Percentiles rank a stretch among this genome's conserved stretches.
Evolutionary conservation across 2,329 filamentous ascomycete genomes (phyloP).

Genomic region (Neobulgaria alba): DNA sequence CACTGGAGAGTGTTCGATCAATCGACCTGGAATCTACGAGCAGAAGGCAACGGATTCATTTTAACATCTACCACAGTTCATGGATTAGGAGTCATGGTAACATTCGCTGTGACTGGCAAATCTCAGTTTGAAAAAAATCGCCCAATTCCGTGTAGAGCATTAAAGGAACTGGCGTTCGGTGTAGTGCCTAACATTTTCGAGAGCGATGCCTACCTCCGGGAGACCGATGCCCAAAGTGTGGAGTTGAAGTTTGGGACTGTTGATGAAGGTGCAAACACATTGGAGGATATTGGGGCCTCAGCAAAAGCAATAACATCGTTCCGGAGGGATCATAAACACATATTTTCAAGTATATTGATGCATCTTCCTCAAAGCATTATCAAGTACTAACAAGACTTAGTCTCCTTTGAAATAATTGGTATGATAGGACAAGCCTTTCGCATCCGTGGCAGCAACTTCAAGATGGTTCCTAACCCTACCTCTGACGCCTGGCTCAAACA

Average conservation of each 20-base stretch:
- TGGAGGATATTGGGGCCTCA: conserved; percentile 46
- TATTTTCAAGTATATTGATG: conserved; percentile 22
- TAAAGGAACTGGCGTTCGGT: conserved; percentile 49
- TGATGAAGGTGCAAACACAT: conserved; percentile 43
- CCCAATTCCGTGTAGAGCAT: conserved; percentile 43
- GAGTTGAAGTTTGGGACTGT: conserved; percentile 40
- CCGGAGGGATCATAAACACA: conserved; percentile 24
- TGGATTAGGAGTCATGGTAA: conserved; percentile 47
- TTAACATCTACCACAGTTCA: conserved; percentile 29
- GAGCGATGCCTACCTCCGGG: conserved; percentile 32
- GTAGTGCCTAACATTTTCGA: conserved; percentile 47
- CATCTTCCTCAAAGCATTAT: background rate
- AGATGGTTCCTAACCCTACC: conserved; percentile 49
- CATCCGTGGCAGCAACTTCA: conserved; percentile 41
- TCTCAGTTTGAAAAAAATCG: conserved; percentile 41
- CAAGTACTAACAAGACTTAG: conserved; percentile 27
- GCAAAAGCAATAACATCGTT: conserved; percentile 40
- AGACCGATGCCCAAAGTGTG: conserved; percentile 22
- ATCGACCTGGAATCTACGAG: conserved; percentile 39
- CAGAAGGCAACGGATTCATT: conserved; percentile 31
- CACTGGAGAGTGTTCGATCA: conserved; percentile 53
- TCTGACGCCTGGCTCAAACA: conserved; percentile 43
- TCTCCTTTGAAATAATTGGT: conserved; percentile 50
- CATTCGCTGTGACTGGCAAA: conserved; percentile 42
- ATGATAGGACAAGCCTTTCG: conserved; percentile 46